These are phyloP conservation scores for Zygoascus meyerae DNA, from an alignment of 1,139 yeast genomes.

Conservation along the genomic window DNA sequence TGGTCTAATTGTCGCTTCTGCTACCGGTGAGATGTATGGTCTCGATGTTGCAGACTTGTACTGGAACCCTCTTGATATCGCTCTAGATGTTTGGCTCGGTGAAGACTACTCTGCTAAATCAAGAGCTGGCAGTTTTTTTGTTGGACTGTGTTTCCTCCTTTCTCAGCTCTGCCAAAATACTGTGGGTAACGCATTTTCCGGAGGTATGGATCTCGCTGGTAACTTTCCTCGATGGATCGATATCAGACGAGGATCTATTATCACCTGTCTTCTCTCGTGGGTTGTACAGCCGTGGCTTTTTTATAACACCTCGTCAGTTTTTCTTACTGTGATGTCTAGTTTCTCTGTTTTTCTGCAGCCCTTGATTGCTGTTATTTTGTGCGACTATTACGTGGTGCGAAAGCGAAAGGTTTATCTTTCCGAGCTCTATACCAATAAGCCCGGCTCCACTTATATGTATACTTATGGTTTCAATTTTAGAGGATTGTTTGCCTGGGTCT, in stretches of 20 bases:
- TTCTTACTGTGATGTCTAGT: constrained; percentile 42
- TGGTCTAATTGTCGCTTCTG: constrained; percentile 36
- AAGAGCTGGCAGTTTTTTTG: constrained; percentile 39
- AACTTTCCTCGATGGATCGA: constrained; percentile 45
- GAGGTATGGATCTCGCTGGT: constrained; percentile 50
- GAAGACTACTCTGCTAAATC: constrained; percentile 10
- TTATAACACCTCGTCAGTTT: constrained; percentile 42
- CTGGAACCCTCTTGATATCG: constrained; percentile 19
- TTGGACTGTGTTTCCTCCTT: constrained; percentile 40
- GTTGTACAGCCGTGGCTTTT: constrained; percentile 44
- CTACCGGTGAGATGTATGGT: constrained; percentile 31
- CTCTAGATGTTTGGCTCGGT: constrained; percentile 10
- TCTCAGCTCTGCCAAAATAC: constrained; percentile 46
- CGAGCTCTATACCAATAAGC: constrained; percentile 35
- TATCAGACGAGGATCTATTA: constrained; percentile 47
- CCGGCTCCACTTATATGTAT: constrained; percentile 38
- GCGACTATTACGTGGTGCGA: constrained; percentile 40
- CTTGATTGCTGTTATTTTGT: constrained; percentile 39
- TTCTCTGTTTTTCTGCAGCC: constrained; percentile 45
- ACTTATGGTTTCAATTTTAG: constrained; percentile 40
- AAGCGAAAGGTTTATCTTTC: constrained; percentile 32
- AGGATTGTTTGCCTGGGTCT: constrained; percentile 38
- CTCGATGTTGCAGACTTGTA: constrained; percentile 3
- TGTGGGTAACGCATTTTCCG: constrained; percentile 47
- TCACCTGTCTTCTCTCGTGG: constrained; percentile 41